phyloP scores from a whole-genome alignment of 352 stramenopile genomes.

The Phytopythium aichiense region DNA sequence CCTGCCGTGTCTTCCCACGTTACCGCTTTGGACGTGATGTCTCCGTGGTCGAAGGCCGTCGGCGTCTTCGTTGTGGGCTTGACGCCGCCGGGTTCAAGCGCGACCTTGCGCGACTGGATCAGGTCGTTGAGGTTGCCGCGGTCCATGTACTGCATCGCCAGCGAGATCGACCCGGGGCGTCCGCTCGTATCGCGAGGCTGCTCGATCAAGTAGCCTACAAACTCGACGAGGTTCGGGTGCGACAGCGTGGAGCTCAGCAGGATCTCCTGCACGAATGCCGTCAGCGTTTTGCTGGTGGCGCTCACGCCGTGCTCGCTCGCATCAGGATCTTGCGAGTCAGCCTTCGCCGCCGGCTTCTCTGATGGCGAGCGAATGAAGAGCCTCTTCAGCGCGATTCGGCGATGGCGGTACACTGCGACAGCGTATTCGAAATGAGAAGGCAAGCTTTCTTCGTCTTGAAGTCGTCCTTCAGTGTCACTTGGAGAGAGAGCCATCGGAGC shows the following conservation, averaged over 20 bases:
- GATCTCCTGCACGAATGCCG: slow-evolving; percentile 23
- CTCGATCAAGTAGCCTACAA: slow-evolving; percentile 21
- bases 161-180: slow-evolving; percentile 12
- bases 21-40: slow-evolving; percentile 9
- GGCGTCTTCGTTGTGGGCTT: not conserved
- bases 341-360: not conserved
- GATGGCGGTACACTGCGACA: slow-evolving; percentile 16
- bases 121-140: slow-evolving; percentile 34
- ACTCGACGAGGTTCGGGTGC: slow-evolving; percentile 25
- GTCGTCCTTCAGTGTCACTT: slow-evolving; percentile 3
- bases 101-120: slow-evolving; percentile 26
- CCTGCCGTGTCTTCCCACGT: slow-evolving; percentile 15
- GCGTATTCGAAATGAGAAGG: slow-evolving; percentile 23
- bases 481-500: not conserved
- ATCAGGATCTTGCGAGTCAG: not conserved
- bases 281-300: slow-evolving; percentile 10
- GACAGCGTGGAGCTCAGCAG: slow-evolving; percentile 21
- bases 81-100: slow-evolving; percentile 3
- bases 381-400: slow-evolving; percentile 1
- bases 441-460: slow-evolving; percentile 1
- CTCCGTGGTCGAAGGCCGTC: not conserved
- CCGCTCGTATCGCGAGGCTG: slow-evolving; percentile 1
- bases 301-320: not conserved
- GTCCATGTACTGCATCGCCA: slow-evolving; percentile 39
- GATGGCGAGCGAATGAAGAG: not conserved